Evolutionary conservation across 1,284 basidiomycete species (phyloP), one percentile per base, ranked within the genome.

Genomic region (Spongiforma sp.): DNA sequence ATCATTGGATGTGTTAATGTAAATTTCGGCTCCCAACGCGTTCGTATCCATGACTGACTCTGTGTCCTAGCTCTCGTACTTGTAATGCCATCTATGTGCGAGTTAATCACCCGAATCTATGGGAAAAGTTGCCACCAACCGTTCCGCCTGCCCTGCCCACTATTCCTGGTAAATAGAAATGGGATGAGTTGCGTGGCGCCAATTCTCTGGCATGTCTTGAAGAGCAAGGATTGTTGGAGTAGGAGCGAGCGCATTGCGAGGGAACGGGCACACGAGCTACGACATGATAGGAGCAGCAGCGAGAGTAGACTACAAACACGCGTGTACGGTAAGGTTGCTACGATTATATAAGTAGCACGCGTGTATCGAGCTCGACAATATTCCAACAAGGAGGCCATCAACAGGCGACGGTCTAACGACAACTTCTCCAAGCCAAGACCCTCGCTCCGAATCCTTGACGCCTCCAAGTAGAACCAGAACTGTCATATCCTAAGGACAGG

Each of bases 1-100:
- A 33, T 33, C 4, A 69, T 66, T 10, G 71, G 66, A 34, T 28
- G 62, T 7, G 60, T 62, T 26, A 73, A 72, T 12, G 68, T 64
- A 53, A 71, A 14, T 28, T 41, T 24, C 58, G 61, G 30, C 56
- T 37, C 14, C 28, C 12, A 33, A 10, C 24, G 8, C 19, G 32
- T 17, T 67, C 69, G 5, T 48, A 7, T n/a, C 19, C 50, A 36
- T 33, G 60, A 26, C 3, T n/a, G n/a, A n/a, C 46, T 2, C 5
- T n/a, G n/a, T n/a, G 37, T 12, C 39, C 57, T 8, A 14, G 36
- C 17, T 53, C 63, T 34, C 62, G 61, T 21, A 26, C 57, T 21
- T 59, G 71, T 33, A 53, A n/a, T 10, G 36, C 10, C 10, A 37
- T 17, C 36, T 37, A 37, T 37, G 9, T 37, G 36, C 36, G 36